Base-by-base conservation (phyloP, 1,139 yeast species). In the Blastobotrys petasosporus region DNA sequence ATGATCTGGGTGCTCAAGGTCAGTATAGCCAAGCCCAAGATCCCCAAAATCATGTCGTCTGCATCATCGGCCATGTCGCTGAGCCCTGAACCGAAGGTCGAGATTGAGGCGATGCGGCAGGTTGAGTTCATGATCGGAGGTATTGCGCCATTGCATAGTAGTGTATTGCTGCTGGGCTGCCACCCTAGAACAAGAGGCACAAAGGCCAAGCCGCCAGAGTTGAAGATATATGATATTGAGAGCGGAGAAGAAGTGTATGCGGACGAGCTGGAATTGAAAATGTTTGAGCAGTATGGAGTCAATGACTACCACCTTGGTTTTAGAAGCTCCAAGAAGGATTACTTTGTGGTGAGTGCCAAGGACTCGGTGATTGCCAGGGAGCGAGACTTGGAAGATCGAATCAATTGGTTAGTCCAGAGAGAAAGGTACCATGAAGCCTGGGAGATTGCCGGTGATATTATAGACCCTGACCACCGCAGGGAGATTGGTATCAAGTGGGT, bases 321-420 rank as follows among this genome's bases (percentile, higher is more conserved):
- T 36, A 25, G 48, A 46, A 39, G 45, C 12, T 55, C 56, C 9
- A 32, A 20, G 11, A 68, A 76, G 0, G 68, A 71, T 37, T 86
- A 84, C 67, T 84, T 74, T 54, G 71, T 92, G 16, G 71, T 90
- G 6, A 80, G 94, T 61, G 87, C 96, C 0, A 78, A 78, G 45
- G 97, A 88, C 65, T 90, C 83, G 1, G 85, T 92, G 1, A 69
- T 80, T 11, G 90, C 90, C 0, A 76, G 80, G 54, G 88, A 83
- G 53, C 71, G 83, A 25, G 81, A 79, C 51, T 63, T 84, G 20
- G 63, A 68, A 29, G 97, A 90, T 59, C 76, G 82, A 49, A 73
- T 83, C 37, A 69, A 77, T 2, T 92, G 97, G 97, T 82, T 73
- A 49, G 50, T 79, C 11, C 78, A 77, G 1, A 76, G 70, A 33